Evolutionary conservation across 805 yeast genomes (phyloP).

Genomic region (Geotrichum ghanense): DNA sequence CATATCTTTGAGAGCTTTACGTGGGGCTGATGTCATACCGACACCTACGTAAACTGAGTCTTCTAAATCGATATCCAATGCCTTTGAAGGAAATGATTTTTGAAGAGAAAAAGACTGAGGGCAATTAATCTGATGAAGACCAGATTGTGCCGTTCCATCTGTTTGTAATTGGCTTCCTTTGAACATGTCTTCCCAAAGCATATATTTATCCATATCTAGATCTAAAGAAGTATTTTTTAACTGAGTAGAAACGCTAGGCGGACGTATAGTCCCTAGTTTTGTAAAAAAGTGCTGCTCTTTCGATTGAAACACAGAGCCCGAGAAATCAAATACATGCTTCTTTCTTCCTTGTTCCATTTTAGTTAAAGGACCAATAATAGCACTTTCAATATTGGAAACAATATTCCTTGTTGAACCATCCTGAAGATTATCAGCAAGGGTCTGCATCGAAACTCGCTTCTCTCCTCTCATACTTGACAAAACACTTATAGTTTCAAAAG

Average conservation of each 20-base stretch:
- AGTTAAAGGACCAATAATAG: constrained; percentile 2
- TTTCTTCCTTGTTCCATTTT: background rate
- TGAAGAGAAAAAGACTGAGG: constrained; percentile 10
- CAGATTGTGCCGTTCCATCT: constrained; percentile 10
- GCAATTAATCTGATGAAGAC: constrained; percentile 8
- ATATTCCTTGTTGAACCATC: constrained; percentile 36
- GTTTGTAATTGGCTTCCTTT: constrained; percentile 6
- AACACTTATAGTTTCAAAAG: constrained; percentile 35
- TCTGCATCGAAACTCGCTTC: constrained; percentile 30
- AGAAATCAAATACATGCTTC: background rate
- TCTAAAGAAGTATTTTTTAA: constrained; percentile 6
- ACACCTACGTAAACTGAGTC: constrained; percentile 10
- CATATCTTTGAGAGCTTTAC: constrained; percentile 11
- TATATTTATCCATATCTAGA: background rate
- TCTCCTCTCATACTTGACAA: constrained; percentile 17
- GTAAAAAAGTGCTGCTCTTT: constrained; percentile 3
- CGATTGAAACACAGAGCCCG: background rate
- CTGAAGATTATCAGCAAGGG: constrained; percentile 32
- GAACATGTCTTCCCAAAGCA: constrained; percentile 6
- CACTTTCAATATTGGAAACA: constrained; percentile 29
- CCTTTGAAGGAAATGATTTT: constrained; percentile 10
- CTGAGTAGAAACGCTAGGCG: background rate
- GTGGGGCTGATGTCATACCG: constrained; percentile 13
- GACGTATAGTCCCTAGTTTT: constrained; percentile 5
- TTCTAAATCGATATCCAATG: constrained; percentile 2